A percentile compares a stretch with the other conserved stretches of the same genome.
Evolutionary conservation across 768 basidiomycete genomes (phyloP).

Genomic region (Rhodotorula toruloides): DNA sequence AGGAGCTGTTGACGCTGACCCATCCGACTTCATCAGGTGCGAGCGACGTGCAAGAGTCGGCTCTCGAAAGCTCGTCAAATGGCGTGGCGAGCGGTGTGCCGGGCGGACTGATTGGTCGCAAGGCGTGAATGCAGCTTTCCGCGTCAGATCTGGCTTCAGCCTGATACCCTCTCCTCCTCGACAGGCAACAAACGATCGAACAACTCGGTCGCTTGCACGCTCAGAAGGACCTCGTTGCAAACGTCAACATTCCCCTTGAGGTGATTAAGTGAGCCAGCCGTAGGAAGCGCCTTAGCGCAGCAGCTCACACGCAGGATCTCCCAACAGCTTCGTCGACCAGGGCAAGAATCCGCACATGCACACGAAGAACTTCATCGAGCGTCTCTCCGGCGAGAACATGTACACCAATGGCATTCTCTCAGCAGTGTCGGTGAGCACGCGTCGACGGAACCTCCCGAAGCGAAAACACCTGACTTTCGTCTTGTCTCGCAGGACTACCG

Average conservation of each 20-base stretch:
- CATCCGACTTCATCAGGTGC: slow-evolving; percentile 16
- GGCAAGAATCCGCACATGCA: slow-evolving; percentile 43
- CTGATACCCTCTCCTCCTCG: background rate
- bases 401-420: slow-evolving; percentile 43
- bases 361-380: slow-evolving; percentile 41
- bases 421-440: slow-evolving; percentile 33
- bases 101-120: slow-evolving; percentile 34
- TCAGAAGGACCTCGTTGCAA: slow-evolving; percentile 10
- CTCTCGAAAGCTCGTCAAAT: slow-evolving; percentile 6
- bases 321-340: slow-evolving; percentile 37
- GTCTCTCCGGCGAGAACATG: slow-evolving; percentile 42
- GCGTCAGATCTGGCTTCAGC: background rate
- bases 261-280: slow-evolving; percentile 26
- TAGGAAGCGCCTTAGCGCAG: background rate
- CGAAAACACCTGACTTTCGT: background rate
- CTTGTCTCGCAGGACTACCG: slow-evolving; percentile 22
- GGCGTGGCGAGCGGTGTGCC: slow-evolving; percentile 21
- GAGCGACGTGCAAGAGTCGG: slow-evolving; percentile 30
- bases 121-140: slow-evolving; percentile 17
- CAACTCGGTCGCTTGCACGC: slow-evolving; percentile 12
- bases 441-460: background rate
- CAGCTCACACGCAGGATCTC: too few species aligned
- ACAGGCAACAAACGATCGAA: slow-evolving; percentile 23
- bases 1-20: background rate
- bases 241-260: slow-evolving; percentile 32